These are phyloP conservation scores for Coleophoma crateriformis DNA, from an alignment of 2,329 filamentous ascomycete genomes.

Conservation along the genomic window DNA sequence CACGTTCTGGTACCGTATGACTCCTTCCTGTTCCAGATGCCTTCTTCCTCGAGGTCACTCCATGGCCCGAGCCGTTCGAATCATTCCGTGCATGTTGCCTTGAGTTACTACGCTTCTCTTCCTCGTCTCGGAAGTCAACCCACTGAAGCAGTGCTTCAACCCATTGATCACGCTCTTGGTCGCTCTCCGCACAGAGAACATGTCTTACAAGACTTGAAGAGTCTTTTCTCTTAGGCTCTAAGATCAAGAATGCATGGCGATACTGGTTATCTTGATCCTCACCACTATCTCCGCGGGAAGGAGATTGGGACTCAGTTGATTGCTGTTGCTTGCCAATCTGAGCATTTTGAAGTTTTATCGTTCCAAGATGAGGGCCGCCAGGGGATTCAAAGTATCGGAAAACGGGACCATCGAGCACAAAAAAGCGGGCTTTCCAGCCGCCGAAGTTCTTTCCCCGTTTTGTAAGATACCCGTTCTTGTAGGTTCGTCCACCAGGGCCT, in stretches of 20 bases:
- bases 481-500: conserved; percentile 59
- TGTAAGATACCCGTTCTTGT: conserved; percentile 86
- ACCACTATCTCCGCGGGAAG: conserved; percentile 43
- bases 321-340: conserved; percentile 89
- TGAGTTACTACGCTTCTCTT: conserved; percentile 28
- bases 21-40: conserved; percentile 22
- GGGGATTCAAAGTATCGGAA: conserved; percentile 90
- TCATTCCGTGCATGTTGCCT: conserved; percentile 32
- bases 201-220: conserved; percentile 83
- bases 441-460: conserved; percentile 98
- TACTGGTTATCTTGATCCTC: conserved; percentile 92
- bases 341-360: conserved; percentile 84
- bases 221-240: conserved; percentile 96
- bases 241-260: conserved; percentile 87
- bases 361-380: conserved; percentile 84
- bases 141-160: conserved; percentile 85
- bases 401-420: conserved; percentile 62
- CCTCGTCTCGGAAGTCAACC: conserved; percentile 68
- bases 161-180: conserved; percentile 88
- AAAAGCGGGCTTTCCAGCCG: conserved; percentile 87
- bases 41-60: conserved; percentile 38
- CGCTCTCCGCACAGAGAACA: conserved; percentile 92
- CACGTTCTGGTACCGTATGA: conserved; percentile 28
- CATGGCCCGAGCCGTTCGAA: conserved; percentile 29
- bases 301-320: conserved; percentile 51